Evolutionary conservation across 2,329 filamentous ascomycete genomes (phyloP), one percentile per base, ranked within the genome.

Genomic region (Fusarium annulatum): DNA sequence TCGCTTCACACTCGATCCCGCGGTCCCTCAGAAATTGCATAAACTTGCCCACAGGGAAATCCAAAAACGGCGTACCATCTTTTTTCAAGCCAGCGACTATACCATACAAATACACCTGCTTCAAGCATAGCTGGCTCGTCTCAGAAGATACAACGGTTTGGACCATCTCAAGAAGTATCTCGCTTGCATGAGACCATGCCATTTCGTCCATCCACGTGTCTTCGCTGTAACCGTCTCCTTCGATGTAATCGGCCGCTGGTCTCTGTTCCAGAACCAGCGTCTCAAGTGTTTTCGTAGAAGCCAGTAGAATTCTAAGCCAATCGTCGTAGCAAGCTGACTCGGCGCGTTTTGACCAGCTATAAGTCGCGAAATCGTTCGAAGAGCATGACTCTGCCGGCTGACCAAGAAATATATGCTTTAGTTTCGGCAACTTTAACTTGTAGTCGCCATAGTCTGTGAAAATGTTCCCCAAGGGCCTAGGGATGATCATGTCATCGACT

Each of bases 21-120:
- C 26, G 23, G 0, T 19, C 11, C 7, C 56, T 15, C 7, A 75
- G n/a, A 18, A 57, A 15, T 0, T 28, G 14, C 58, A 73, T 60
- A 4, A 75, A 51, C 8, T 21, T 26, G 11, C 63, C 53, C 0
- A 28, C 36, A 0, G 62, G 56, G 1, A 28, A 12, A 2, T 34
- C 11, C 12, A 21, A 21, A 21, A 48, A 34, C 15, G 43, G 46
- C 0, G 21, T 18, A 9, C 18, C 38, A 0, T 52, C 14, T 0
- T 28, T 10, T 0, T 45, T 33, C 6, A 46, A 4, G 0, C 38
- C 34, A 0, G 56, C 28, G 2, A 26, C 36, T 0, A 75, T 62
- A 9, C 73, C 72, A 11, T 71, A 59, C 2, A 75, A 9, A 11
- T 75, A 75, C 2, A 71, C 55, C 0, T 7, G 18, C 9, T 39